A percentile compares a stretch with the other conserved stretches of the same genome.
These are phyloP conservation scores for Odonthalia washingtoniensis DNA, from an alignment of 31 red algal genomes.

Conservation along the genomic window DNA sequence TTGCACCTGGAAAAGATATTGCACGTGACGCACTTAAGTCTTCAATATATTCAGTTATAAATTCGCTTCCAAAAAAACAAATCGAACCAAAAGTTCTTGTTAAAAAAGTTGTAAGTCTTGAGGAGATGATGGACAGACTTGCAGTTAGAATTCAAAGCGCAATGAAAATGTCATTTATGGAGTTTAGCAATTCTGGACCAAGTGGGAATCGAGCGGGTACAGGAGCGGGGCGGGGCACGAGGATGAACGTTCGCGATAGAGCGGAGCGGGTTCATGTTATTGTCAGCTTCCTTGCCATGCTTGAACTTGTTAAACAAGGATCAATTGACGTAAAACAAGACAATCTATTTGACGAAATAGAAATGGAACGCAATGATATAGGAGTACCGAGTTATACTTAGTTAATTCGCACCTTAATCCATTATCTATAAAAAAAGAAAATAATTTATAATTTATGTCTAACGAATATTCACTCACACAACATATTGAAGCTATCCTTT, in stretches of 20 bases:
- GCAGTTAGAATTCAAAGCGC: not conserved
- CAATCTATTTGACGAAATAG: slow-evolving; percentile 9
- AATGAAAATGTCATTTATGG: not conserved
- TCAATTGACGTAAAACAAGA: slow-evolving; percentile 7
- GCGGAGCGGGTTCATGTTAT: not conserved
- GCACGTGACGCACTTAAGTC: too few relatives aligned
- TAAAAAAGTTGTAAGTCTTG: slow-evolving; percentile 15
- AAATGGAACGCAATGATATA: not conserved
- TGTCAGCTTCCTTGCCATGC: slow-evolving; percentile 7
- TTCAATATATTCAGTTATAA: slow-evolving; percentile 5
- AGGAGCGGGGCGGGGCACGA: too few relatives aligned
- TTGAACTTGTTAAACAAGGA: not conserved
- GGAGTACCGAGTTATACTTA: not conserved
- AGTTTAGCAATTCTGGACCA: not conserved
- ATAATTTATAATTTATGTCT: slow-evolving; percentile 11
- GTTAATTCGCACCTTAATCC: not conserved
- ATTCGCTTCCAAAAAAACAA: slow-evolving; percentile 5
- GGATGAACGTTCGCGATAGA: not conserved
- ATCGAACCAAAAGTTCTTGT: slow-evolving; percentile 9
- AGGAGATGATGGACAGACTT: slow-evolving; percentile 4
- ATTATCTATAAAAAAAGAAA: not conserved
- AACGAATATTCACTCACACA: slow-evolving; percentile 7
- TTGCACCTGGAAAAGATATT: too few relatives aligned
- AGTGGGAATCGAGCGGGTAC: not conserved
- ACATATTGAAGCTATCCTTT: slow-evolving; percentile 23